phyloP scores from a whole-genome alignment of 805 yeast species.

The Wickerhamomyces bisporus region DNA sequence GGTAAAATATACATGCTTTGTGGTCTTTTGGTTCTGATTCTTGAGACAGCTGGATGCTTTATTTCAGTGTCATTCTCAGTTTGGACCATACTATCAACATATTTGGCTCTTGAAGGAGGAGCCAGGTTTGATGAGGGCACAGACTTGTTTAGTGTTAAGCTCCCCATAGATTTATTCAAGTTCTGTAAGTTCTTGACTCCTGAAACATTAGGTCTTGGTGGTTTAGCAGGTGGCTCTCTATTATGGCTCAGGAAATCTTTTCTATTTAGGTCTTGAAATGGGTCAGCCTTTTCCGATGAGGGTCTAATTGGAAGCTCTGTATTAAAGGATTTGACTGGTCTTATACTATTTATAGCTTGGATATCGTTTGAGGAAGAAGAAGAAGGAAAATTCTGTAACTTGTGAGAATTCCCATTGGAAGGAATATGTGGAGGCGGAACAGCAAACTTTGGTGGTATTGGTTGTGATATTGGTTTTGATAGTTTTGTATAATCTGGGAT shows the following conservation, averaged over 20 bases:
- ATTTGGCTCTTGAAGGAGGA: constrained; percentile 16
- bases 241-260: background rate
- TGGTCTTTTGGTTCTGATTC: constrained; percentile 22
- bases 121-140: constrained; percentile 4
- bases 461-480: constrained; percentile 1
- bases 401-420: background rate
- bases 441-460: background rate
- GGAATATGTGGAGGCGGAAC: no score
- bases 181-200: constrained; percentile 7
- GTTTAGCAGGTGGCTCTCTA: constrained; percentile 14
- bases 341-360: constrained; percentile 2
- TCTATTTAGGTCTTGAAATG: constrained; percentile 5
- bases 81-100: constrained; percentile 24
- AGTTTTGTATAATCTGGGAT: constrained; percentile 32
- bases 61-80: constrained; percentile 14
- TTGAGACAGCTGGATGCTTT: constrained; percentile 1
- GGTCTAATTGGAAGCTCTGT: background rate
- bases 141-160: constrained; percentile 11
- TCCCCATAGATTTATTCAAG: constrained; percentile 20
- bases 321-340: background rate
- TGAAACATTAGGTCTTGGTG: constrained; percentile 15
- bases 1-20: constrained; percentile 30
- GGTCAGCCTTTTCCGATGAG: constrained; percentile 4
- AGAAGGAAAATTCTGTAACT: constrained; percentile 1
- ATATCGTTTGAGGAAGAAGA: constrained; percentile 5